Evolutionary conservation across 176 grass and related monocot species (phyloP).

Genomic region (Bolboschoenus planiculmis): DNA sequence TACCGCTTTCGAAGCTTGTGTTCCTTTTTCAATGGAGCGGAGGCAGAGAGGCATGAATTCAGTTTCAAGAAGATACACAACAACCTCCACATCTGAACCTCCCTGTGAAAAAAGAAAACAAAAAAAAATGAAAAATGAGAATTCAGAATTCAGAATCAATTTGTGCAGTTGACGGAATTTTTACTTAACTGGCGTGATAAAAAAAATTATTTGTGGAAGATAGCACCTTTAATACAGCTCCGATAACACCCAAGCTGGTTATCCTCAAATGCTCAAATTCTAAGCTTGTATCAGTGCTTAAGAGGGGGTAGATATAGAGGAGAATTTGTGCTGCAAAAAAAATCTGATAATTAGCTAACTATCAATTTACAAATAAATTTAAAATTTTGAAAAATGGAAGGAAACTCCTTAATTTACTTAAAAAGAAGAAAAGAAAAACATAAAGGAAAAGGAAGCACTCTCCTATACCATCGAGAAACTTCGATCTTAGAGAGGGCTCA

Average conservation of each 20-base stretch:
- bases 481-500: conserved; percentile 2
- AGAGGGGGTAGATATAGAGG: conserved; percentile 12
- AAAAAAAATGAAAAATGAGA: background rate
- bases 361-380: background rate
- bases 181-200: background rate
- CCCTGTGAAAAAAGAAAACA: background rate
- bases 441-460: background rate
- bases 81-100: background rate
- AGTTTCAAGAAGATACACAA: conserved; percentile 4
- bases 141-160: background rate
- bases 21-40: background rate
- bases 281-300: conserved; percentile 4
- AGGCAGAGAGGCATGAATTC: conserved; percentile 10
- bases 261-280: conserved; percentile 25
- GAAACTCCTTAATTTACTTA: background rate
- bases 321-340: conserved; percentile 18
- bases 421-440: background rate
- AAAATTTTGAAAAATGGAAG: background rate
- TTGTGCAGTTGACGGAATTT: background rate
- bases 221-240: conserved; percentile 10
- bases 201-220: background rate
- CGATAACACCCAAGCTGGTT: conserved; percentile 27
- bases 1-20: conserved; percentile 2
- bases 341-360: background rate
- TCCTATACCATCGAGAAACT: conserved; percentile 9